Evolutionary conservation across 1,284 basidiomycete genomes (phyloP).

Genomic region (Boletus sp.): DNA sequence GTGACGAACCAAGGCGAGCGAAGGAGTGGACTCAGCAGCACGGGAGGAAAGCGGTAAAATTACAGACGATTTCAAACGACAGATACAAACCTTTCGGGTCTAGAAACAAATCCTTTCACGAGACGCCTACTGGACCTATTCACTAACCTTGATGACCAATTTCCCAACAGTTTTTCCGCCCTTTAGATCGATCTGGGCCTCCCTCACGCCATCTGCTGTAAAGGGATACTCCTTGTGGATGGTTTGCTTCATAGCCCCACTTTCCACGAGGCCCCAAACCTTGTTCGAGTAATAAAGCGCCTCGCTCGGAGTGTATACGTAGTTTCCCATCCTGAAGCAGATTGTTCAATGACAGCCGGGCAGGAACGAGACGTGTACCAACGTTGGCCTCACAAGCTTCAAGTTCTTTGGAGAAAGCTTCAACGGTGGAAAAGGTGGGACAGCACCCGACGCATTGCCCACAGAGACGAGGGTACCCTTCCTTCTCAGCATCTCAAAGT

Average conservation of each 20-base stretch:
- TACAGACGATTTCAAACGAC: too few relatives aligned
- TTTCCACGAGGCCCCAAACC: slow-evolving; percentile 66
- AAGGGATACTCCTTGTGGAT: slow-evolving; percentile 85
- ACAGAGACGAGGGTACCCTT: slow-evolving; percentile 89
- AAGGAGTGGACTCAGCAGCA: too few relatives aligned
- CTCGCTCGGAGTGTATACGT: slow-evolving; percentile 42
- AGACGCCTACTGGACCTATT: slow-evolving; percentile 9
- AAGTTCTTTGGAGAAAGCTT: slow-evolving; percentile 85
- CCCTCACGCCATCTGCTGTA: slow-evolving; percentile 75
- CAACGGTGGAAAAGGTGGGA: slow-evolving; percentile 72
- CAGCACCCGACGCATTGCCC: slow-evolving; percentile 89
- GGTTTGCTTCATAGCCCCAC: slow-evolving; percentile 69
- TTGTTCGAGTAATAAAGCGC: slow-evolving; percentile 53
- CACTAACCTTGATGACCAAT: slow-evolving; percentile 68
- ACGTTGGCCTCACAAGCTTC: slow-evolving; percentile 79
- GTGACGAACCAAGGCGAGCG: too few relatives aligned
- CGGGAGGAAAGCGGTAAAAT: too few relatives aligned
- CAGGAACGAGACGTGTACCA: slow-evolving; percentile 34
- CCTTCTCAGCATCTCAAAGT: slow-evolving; percentile 80
- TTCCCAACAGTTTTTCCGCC: slow-evolving; percentile 85
- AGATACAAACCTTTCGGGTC: too few relatives aligned
- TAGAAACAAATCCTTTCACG: too few relatives aligned
- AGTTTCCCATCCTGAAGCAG: slow-evolving; percentile 58
- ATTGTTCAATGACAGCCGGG: slow-evolving; percentile 2
- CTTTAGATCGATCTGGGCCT: slow-evolving; percentile 81